A percentile compares a stretch with the other conserved stretches of the same genome.
phyloP scores from a whole-genome alignment of 1,284 basidiomycete species.

The Pyrrhoderma noxium region DNA sequence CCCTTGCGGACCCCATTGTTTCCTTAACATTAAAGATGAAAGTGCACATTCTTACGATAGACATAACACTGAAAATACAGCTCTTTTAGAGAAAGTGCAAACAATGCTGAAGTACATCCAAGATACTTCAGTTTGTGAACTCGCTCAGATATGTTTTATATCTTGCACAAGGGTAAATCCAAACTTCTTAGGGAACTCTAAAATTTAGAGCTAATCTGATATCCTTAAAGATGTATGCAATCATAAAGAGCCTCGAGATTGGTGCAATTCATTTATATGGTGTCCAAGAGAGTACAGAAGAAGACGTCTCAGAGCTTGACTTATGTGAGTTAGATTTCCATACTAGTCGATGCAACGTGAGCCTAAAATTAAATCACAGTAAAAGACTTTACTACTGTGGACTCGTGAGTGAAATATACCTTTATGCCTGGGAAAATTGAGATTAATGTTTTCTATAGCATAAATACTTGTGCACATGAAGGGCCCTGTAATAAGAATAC shows the following conservation, averaged over 20 bases:
- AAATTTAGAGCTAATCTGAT: no score
- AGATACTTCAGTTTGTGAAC: slow-evolving; percentile 29
- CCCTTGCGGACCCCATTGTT: slow-evolving; percentile 19
- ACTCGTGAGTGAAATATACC: neutral
- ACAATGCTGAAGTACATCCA: slow-evolving; percentile 30
- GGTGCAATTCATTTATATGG: no score
- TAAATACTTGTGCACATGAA: slow-evolving; percentile 29
- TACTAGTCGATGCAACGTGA: slow-evolving; percentile 21
- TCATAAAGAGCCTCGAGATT: no score
- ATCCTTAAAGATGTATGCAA: no score
- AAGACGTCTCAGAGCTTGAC: no score
- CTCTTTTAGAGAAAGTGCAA: slow-evolving; percentile 22
- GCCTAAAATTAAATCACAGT: slow-evolving; percentile 17
- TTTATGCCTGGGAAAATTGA: no score
- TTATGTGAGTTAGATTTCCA: slow-evolving; percentile 15
- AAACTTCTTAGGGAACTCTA: slow-evolving; percentile 10
- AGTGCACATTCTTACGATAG: slow-evolving; percentile 13
- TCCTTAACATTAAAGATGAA: slow-evolving; percentile 1
- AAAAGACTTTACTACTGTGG: slow-evolving; percentile 2
- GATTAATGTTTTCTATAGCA: no score
- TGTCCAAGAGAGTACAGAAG: no score
- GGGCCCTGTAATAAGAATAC: slow-evolving; percentile 31
- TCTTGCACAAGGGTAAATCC: slow-evolving; percentile 34
- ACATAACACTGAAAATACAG: slow-evolving; percentile 8
- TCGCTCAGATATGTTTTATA: slow-evolving; percentile 33